These are phyloP conservation scores for Schwanniomyces vanrijiae DNA, from an alignment of 805 yeast species.

Conservation along the genomic window DNA sequence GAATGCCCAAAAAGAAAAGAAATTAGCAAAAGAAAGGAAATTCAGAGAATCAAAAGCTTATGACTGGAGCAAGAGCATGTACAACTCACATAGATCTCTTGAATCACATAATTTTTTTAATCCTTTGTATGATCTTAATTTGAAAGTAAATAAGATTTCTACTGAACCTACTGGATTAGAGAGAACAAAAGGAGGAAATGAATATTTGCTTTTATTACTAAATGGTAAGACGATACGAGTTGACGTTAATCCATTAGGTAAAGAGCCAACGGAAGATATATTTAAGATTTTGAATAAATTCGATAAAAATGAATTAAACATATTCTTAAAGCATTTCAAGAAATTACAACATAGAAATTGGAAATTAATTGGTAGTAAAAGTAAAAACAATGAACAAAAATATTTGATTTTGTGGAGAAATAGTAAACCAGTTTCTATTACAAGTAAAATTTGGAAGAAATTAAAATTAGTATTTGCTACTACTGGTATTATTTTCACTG, in stretches of 20 bases:
- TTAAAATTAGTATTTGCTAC: conserved; percentile 23
- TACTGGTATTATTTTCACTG: conserved; percentile 22
- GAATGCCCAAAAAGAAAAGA: conserved; percentile 41
- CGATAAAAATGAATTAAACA: conserved; percentile 31
- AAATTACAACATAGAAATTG: conserved; percentile 48
- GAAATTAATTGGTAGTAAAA: conserved; percentile 55
- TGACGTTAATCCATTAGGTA: conserved; percentile 39
- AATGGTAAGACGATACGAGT: conserved; percentile 36
- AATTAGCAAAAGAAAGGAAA: conserved; percentile 39
- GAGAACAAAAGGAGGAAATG: conserved; percentile 7
- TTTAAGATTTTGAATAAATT: conserved; percentile 40
- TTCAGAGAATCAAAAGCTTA: conserved; percentile 52
- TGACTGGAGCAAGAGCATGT: conserved; percentile 47
- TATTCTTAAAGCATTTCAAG: conserved; percentile 34
- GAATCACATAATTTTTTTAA: conserved; percentile 45
- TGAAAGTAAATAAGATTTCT: conserved; percentile 14
- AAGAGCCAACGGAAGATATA: conserved; percentile 39
- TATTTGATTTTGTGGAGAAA: conserved; percentile 13
- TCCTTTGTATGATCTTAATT: conserved; percentile 26
- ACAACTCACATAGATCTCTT: conserved; percentile 37
- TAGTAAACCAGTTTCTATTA: not conserved
- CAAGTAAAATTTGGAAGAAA: conserved; percentile 6
- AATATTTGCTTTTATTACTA: conserved; percentile 30
- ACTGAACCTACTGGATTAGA: not conserved
- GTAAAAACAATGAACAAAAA: conserved; percentile 10